phyloP scores from a whole-genome alignment of 306 rosid genomes.

The Trifolium repens region DNA sequence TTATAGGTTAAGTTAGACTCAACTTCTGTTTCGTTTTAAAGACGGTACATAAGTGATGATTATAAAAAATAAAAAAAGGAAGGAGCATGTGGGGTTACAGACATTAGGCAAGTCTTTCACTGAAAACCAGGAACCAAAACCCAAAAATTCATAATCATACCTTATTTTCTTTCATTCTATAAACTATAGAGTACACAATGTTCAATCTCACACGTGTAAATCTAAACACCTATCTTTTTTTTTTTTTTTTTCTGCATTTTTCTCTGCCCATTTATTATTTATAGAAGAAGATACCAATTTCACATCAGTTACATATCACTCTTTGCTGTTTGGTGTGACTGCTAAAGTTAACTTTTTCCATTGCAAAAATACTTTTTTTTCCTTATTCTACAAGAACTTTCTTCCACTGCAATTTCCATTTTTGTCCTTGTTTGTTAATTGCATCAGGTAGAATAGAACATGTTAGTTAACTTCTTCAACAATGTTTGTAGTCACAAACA shows the following conservation, averaged over 20 bases:
- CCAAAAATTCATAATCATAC: constrained; percentile 44
- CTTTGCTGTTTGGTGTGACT: constrained; percentile 57
- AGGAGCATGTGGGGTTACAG: constrained; percentile 70
- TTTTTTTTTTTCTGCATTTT: neutral
- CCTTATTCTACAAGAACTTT: constrained; percentile 11
- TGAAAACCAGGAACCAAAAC: constrained; percentile 73
- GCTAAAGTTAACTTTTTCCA: constrained; percentile 42
- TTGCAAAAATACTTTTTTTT: constrained; percentile 29
- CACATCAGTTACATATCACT: constrained; percentile 46
- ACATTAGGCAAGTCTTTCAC: constrained; percentile 55
- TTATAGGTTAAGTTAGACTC: too few species aligned
- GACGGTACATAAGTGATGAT: neutral
- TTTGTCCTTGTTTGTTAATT: constrained; percentile 34
- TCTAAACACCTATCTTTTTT: constrained; percentile 53
- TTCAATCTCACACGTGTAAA: constrained; percentile 49
- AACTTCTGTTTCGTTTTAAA: too few species aligned
- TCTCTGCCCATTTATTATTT: constrained; percentile 31
- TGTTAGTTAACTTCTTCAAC: constrained; percentile 21
- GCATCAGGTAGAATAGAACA: constrained; percentile 11
- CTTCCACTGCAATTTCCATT: neutral
- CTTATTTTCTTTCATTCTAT: constrained; percentile 43
- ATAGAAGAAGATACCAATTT: constrained; percentile 36
- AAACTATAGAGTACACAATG: constrained; percentile 39
- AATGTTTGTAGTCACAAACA: neutral
- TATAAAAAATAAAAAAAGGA: constrained; percentile 21